Percentiles rank a stretch among this genome's conserved stretches.
phyloP scores from a whole-genome alignment of 1,284 basidiomycete species.

The Cryptococcus depauperatus region DNA sequence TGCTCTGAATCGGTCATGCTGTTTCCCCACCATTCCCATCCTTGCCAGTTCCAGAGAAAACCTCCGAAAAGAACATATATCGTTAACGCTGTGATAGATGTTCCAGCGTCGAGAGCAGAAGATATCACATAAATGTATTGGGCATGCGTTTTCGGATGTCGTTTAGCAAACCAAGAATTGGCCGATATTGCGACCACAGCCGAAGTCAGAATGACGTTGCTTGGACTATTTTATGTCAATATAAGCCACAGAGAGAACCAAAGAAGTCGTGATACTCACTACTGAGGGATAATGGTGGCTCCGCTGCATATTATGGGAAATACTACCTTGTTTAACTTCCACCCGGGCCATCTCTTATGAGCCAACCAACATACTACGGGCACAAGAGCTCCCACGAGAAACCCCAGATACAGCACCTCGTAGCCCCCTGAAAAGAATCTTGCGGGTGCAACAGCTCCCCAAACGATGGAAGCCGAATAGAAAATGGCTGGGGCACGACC shows the following conservation, averaged over 20 bases:
- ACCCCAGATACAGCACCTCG: constrained; percentile 44
- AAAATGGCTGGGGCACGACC: constrained; percentile 42
- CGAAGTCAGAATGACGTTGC: constrained; percentile 49
- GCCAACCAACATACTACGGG: constrained; percentile 46
- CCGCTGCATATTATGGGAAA: constrained; percentile 49
- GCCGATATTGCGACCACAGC: constrained; percentile 42
- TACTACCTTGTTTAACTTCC: constrained; percentile 43
- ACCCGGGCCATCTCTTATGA: constrained; percentile 42
- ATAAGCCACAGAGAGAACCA: neutral
- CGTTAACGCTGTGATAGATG: constrained; percentile 46
- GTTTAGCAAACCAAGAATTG: constrained; percentile 42
- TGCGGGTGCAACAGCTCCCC: constrained; percentile 47
- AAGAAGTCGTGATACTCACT: constrained; percentile 21
- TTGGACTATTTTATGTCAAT: constrained; percentile 35
- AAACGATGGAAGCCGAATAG: constrained; percentile 45
- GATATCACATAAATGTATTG: constrained; percentile 42
- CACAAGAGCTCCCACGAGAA: constrained; percentile 45
- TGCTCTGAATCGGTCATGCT: constrained; percentile 41
- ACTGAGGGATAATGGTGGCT: constrained; percentile 44
- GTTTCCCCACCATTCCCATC: constrained; percentile 43
- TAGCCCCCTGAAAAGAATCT: constrained; percentile 49
- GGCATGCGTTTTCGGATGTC: constrained; percentile 30
- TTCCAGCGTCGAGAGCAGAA: constrained; percentile 48
- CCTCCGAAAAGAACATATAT: constrained; percentile 46
- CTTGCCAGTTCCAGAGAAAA: constrained; percentile 27